Percentiles rank a stretch among this genome's conserved stretches.
These are phyloP conservation scores for Suhomyces choctaworum DNA, from an alignment of 1,139 yeast genomes.

Conservation along the genomic window DNA sequence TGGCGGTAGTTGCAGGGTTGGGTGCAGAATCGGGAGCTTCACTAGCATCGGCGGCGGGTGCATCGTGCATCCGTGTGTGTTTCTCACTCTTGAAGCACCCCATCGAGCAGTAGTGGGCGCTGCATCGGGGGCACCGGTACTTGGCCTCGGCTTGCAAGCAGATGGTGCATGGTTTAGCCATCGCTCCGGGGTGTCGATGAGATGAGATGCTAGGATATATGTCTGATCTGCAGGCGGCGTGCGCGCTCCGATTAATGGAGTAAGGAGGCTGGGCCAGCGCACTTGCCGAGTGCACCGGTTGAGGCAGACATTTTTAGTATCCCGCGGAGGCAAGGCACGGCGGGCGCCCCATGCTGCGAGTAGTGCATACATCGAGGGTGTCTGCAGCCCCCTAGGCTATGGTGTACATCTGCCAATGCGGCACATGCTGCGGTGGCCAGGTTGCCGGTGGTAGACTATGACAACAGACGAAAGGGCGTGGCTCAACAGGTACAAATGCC, in stretches of 20 bases:
- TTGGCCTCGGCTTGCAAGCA: constrained; percentile 45
- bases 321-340: no score
- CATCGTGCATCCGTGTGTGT: constrained; percentile 33
- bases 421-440: no score
- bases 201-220: constrained; percentile 3
- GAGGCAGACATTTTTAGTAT: no score
- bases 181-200: constrained; percentile 1
- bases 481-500: no score
- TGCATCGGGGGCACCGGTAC: constrained; percentile 65
- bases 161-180: constrained; percentile 38
- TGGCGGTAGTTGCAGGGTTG: neutral
- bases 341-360: no score
- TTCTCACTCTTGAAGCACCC: constrained; percentile 53
- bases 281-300: no score
- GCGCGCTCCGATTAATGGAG: constrained; percentile 2
- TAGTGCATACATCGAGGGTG: no score
- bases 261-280: no score
- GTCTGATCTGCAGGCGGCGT: constrained; percentile 1
- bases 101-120: constrained; percentile 50
- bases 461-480: no score
- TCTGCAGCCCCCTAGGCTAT: no score
- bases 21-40: neutral
- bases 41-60: neutral
- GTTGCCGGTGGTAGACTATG: no score
- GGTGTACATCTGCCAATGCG: no score